phyloP scores from a whole-genome alignment of 2,329 filamentous ascomycete species.

The Colletotrichum kahawae region DNA sequence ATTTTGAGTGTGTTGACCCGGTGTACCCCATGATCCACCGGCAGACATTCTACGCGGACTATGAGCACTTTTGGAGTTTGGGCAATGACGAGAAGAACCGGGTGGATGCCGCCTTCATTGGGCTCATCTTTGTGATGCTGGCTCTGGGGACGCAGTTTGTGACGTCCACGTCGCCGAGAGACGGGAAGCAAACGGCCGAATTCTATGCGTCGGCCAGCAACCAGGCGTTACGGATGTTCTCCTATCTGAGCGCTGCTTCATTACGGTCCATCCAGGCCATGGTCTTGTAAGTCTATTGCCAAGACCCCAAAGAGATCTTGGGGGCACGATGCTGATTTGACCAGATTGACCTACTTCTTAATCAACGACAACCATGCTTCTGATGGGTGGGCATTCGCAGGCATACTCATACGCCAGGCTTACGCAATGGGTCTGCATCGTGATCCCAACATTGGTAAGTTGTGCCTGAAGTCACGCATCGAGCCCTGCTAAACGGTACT shows the following conservation, averaged over 20 bases:
- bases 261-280: slow-evolving; percentile 78
- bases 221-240: slow-evolving; percentile 76
- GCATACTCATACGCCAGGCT: slow-evolving; percentile 76
- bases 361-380: slow-evolving; percentile 88
- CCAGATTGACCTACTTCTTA: slow-evolving; percentile 73
- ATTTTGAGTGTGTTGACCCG: slow-evolving; percentile 76
- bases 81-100: slow-evolving; percentile 59
- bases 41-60: slow-evolving; percentile 77
- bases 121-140: slow-evolving; percentile 77
- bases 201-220: slow-evolving; percentile 83
- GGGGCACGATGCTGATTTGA: neutral
- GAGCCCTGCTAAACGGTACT: slow-evolving; percentile 5
- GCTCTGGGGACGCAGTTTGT: slow-evolving; percentile 82
- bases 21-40: slow-evolving; percentile 83
- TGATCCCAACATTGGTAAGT: slow-evolving; percentile 74
- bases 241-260: slow-evolving; percentile 77
- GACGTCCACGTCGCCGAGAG: slow-evolving; percentile 58
- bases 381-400: slow-evolving; percentile 83
- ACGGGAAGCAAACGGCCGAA: slow-evolving; percentile 77
- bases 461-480: slow-evolving; percentile 15
- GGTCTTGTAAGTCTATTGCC: slow-evolving; percentile 58
- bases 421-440: slow-evolving; percentile 84
- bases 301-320: neutral
- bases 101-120: slow-evolving; percentile 72
- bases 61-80: slow-evolving; percentile 78